A percentile compares a stretch with the other conserved stretches of the same genome.
Evolutionary conservation across 2,329 filamentous ascomycete species (phyloP).

Genomic region (Endoconidiophora polonica): DNA sequence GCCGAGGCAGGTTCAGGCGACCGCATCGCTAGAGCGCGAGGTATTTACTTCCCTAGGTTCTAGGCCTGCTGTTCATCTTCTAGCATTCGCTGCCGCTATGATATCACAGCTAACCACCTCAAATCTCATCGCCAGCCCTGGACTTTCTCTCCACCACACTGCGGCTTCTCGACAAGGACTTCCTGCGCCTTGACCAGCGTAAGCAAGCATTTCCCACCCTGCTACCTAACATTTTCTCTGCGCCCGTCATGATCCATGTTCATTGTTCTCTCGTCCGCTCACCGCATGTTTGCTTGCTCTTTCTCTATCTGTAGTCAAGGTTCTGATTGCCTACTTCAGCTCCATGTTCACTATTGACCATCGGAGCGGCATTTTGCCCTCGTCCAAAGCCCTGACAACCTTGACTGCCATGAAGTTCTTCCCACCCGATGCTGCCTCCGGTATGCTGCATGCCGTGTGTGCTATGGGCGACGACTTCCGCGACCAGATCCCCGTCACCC

Average conservation of each 20-base stretch:
- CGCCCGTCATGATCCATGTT: background rate
- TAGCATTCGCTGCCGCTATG: constrained; percentile 2
- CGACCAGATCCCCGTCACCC: constrained; percentile 33
- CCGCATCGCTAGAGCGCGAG: constrained; percentile 37
- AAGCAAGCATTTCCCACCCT: background rate
- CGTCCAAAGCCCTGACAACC: constrained; percentile 33
- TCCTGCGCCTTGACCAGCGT: constrained; percentile 35
- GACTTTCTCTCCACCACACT: constrained; percentile 40
- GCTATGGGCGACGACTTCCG: constrained; percentile 40
- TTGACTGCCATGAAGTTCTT: constrained; percentile 35
- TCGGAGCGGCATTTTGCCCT: constrained; percentile 39
- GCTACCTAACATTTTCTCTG: background rate
- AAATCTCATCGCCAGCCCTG: constrained; percentile 25
- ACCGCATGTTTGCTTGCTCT: background rate
- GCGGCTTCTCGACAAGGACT: constrained; percentile 27
- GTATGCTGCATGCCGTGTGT: constrained; percentile 33
- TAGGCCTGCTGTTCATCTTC: background rate
- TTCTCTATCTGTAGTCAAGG: constrained; percentile 22
- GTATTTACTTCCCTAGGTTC: constrained; percentile 18
- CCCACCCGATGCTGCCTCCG: constrained; percentile 28
- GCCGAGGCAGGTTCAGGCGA: constrained; percentile 29
- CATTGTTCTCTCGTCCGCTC: background rate
- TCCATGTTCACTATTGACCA: constrained; percentile 43
- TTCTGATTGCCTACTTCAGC: constrained; percentile 37
- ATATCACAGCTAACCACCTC: constrained; percentile 5